These are phyloP conservation scores for Saturnispora besseyi DNA, from an alignment of 805 yeast genomes.

Conservation along the genomic window DNA sequence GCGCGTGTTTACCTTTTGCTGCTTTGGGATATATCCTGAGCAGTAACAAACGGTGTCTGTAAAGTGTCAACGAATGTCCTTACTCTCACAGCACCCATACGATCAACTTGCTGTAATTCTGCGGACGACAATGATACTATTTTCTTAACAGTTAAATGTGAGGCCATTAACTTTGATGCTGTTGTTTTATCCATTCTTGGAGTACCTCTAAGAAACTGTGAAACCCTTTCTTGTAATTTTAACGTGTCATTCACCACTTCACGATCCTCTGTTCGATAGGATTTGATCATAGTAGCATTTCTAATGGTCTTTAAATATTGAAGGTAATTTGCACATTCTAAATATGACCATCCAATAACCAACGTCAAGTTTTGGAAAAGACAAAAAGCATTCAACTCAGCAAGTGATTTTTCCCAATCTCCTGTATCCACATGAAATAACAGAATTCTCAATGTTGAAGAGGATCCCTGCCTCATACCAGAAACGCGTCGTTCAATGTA, in stretches of 20 bases:
- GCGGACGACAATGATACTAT: slow-evolving; percentile 5
- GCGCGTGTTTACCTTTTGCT: slow-evolving; percentile 9
- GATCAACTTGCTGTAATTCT: slow-evolving; percentile 6
- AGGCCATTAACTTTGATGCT: slow-evolving; percentile 2
- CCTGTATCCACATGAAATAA: slow-evolving; percentile 60
- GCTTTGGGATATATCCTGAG: slow-evolving; percentile 6
- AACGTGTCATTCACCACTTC: slow-evolving; percentile 25
- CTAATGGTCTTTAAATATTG: slow-evolving; percentile 26
- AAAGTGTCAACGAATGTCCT: slow-evolving; percentile 6
- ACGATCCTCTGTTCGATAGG: slow-evolving; percentile 22
- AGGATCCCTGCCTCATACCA: slow-evolving; percentile 20
- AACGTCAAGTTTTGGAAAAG: slow-evolving; percentile 41
- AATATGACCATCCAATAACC: slow-evolving; percentile 45
- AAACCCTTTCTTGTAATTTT: slow-evolving; percentile 24
- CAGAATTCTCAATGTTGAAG: slow-evolving; percentile 34
- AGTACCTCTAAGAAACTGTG: slow-evolving; percentile 3
- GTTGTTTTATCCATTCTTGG: slow-evolving; percentile 7
- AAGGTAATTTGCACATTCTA: slow-evolving; percentile 42
- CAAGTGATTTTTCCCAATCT: slow-evolving; percentile 40
- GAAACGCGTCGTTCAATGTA: slow-evolving; percentile 53
- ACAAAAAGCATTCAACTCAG: slow-evolving; percentile 40
- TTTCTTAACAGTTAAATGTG: slow-evolving; percentile 1
- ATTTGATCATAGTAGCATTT: slow-evolving; percentile 33
- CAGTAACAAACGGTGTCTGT: slow-evolving; percentile 7
- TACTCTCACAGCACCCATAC: slow-evolving; percentile 10